These are phyloP conservation scores for Arabidopsis arenosa DNA, from an alignment of 345 rosid species.

Conservation along the genomic window DNA sequence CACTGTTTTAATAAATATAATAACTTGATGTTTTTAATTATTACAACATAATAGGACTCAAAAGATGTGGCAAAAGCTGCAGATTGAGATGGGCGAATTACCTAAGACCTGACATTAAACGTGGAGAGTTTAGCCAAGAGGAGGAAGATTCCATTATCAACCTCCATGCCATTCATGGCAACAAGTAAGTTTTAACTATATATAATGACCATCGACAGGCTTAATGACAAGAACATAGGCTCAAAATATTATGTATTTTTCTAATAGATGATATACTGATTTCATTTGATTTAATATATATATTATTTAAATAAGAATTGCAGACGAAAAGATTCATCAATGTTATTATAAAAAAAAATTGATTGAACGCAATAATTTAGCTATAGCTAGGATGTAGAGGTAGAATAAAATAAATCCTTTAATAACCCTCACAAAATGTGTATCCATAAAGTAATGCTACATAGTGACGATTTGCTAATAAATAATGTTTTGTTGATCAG, in stretches of 20 bases:
- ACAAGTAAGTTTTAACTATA: slow-evolving; percentile 43
- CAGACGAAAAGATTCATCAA: neutral
- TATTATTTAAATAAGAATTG: no score
- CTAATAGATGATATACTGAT: no score
- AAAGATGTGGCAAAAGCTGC: slow-evolving; percentile 60
- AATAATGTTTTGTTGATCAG: slow-evolving; percentile 38
- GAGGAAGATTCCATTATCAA: slow-evolving; percentile 50
- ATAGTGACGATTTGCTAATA: slow-evolving; percentile 4
- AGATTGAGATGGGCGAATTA: slow-evolving; percentile 58
- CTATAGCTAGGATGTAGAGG: neutral
- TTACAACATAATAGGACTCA: slow-evolving; percentile 41
- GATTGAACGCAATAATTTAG: neutral
- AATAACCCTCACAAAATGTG: neutral
- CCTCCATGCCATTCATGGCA: slow-evolving; percentile 52
- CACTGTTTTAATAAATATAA: neutral
- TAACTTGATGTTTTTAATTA: slow-evolving; percentile 2
- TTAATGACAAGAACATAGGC: neutral
- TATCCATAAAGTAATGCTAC: neutral
- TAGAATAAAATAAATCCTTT: neutral
- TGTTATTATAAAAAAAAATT: neutral
- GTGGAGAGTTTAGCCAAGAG: slow-evolving; percentile 50
- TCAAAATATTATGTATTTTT: neutral
- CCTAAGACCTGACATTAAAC: slow-evolving; percentile 52
- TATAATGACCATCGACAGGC: neutral
- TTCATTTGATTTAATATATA: neutral